Evolutionary conservation across 441 rosid genomes (phyloP), one percentile per base, ranked within the genome.

Genomic region (Populus tomentosa): DNA sequence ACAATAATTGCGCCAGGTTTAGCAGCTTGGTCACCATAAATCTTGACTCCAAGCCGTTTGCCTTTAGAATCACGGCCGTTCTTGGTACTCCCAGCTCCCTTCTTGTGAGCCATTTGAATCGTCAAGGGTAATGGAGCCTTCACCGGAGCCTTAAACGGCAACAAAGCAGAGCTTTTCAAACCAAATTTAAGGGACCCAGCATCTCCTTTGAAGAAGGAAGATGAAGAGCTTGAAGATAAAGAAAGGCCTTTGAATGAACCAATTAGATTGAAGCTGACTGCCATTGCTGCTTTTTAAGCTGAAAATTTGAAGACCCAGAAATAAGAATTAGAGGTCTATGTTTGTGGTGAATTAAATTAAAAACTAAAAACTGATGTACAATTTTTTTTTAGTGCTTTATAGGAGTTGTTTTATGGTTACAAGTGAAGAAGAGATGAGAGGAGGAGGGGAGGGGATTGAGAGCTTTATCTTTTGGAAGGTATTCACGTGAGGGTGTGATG

Each of bases 11-110:
- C 89, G 28, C 99, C 98, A 16, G 95, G 95, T 85, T 95, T 94
- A 53, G 99, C 99, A 7, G 77, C 87, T 81, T 95, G 98, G 82
- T 95, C 92, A 42, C 97, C 97, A 71, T 26, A 95, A 70, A 95
- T 91, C 85, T 95, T 95, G 79, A 95, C 97, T 23, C 97, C 98
- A 46, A 94, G 98, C 62, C 97, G 83, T 56, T 94, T 88, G 8
- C 98, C 99, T 10, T 30, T 83, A 56, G 98, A 94, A 80, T 95
- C 99, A 72, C 98, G 98, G 78, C 97, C 98, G 69, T 94, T 95
- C 88, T 95, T 95, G 13, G 98, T 95, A 68, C 99, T 95, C 2
- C 98, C 99, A 10, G 97, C 98, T 75, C 99, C 98, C 82, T 95
- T 95, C 87, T 95, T 95, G 85, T 95, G 99, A 23, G 99, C 99